These are phyloP conservation scores for Tuber umbilicatum DNA, from an alignment of 495 filamentous ascomycete genomes.

Conservation along the genomic window DNA sequence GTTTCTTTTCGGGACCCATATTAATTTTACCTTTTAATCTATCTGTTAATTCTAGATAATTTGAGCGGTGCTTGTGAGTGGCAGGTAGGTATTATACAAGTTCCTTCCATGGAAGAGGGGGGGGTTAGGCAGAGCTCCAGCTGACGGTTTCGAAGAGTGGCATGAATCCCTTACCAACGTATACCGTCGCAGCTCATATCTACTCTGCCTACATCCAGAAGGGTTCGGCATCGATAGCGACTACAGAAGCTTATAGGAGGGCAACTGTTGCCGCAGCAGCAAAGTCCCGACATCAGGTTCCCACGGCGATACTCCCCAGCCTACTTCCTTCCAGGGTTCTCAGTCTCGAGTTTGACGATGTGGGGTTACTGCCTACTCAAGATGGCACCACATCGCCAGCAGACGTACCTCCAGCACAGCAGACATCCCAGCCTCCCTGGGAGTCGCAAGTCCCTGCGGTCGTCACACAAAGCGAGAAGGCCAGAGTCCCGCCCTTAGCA, in stretches of 20 bases:
- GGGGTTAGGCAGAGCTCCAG: not conserved
- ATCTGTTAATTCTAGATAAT: not conserved
- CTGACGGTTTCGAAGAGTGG: not conserved
- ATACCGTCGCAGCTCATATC: constrained; percentile 23
- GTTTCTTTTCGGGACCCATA: not conserved
- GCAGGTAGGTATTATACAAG: not conserved
- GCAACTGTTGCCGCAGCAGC: not conserved
- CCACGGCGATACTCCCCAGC: not conserved
- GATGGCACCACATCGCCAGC: not conserved
- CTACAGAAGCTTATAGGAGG: not conserved
- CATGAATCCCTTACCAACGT: constrained; percentile 19
- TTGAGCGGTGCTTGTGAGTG: not conserved
- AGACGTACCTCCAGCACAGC: not conserved
- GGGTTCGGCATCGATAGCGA: not conserved
- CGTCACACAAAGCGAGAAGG: not conserved
- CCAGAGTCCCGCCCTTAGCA: constrained; percentile 12
- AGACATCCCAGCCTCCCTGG: constrained; percentile 9
- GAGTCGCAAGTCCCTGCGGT: not conserved
- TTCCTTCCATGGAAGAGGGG: not conserved
- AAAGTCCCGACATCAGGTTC: not conserved
- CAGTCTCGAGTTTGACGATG: not conserved
- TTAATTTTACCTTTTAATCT: not conserved
- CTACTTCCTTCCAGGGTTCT: not conserved
- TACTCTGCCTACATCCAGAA: constrained; percentile 24
- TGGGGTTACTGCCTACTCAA: not conserved